Evolutionary conservation across 2,329 filamentous ascomycete genomes (phyloP).

Genomic region (Cyclaneusma minus): DNA sequence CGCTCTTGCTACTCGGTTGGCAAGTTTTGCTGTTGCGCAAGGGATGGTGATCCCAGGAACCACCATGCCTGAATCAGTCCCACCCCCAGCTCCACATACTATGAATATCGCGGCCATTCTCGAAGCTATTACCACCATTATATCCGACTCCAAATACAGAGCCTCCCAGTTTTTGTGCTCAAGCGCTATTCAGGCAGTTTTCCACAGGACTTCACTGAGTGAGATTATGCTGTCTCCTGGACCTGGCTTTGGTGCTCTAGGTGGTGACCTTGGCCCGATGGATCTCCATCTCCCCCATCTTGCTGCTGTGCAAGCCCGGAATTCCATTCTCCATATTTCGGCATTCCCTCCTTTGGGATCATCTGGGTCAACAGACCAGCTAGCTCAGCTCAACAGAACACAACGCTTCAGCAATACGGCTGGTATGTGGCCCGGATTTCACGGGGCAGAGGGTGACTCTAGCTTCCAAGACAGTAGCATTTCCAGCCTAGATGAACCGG

Average conservation of each 20-base stretch:
- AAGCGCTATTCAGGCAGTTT: constrained; percentile 52
- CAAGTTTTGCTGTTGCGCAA: constrained; percentile 50
- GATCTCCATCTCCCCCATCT: constrained; percentile 48
- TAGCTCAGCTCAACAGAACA: constrained; percentile 7
- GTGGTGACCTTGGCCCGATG: constrained; percentile 34
- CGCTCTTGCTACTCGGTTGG: constrained; percentile 59
- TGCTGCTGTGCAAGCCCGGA: constrained; percentile 26
- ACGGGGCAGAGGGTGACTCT: constrained; percentile 3
- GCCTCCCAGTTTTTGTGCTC: constrained; percentile 57
- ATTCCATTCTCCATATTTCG: constrained; percentile 19
- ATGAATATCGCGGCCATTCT: constrained; percentile 54
- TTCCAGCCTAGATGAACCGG: constrained; percentile 35
- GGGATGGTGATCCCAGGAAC: constrained; percentile 55
- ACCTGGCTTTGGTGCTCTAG: constrained; percentile 24
- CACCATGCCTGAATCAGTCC: constrained; percentile 40
- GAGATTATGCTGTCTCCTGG: constrained; percentile 36
- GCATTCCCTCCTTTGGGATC: constrained; percentile 39
- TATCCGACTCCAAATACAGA: constrained; percentile 65
- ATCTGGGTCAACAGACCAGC: constrained; percentile 23
- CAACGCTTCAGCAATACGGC: background rate
- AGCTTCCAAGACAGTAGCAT: constrained; percentile 7
- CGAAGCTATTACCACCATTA: constrained; percentile 61
- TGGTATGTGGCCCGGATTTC: too few species aligned
- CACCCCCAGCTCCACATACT: constrained; percentile 40
- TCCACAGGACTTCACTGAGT: constrained; percentile 34